Percentiles rank a stretch among this genome's conserved stretches.
Conservation (phyloP, 2,329 filamentous ascomycete genomes). For the Cladosporium cucumerinum region DNA sequence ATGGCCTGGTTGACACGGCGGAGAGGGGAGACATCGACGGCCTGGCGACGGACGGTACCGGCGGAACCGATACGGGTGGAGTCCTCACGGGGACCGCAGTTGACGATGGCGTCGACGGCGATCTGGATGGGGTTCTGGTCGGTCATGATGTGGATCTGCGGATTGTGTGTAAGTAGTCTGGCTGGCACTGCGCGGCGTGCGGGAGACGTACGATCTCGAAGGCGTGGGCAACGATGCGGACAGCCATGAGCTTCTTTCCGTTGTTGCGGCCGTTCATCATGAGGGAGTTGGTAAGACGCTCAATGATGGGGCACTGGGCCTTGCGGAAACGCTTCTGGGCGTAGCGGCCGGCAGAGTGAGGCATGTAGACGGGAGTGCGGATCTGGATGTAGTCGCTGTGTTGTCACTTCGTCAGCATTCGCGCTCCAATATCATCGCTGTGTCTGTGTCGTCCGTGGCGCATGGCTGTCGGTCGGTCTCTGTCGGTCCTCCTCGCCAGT, state of each 20-base stretch:
- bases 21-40: constrained; percentile 99
- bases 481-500: background rate
- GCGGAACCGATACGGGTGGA: constrained; percentile 98
- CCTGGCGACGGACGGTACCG: constrained; percentile 99
- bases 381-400: constrained; percentile 99
- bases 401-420: constrained; percentile 17
- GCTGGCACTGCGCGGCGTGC: constrained; percentile 8
- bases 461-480: background rate
- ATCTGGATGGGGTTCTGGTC: constrained; percentile 99
- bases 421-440: constrained; percentile 2
- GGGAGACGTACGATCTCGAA: constrained; percentile 91
- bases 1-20: constrained; percentile 99
- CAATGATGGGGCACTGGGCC: constrained; percentile 99
- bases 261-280: constrained; percentile 99
- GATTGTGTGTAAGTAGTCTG: constrained; percentile 12
- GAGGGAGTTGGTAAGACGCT: constrained; percentile 99
- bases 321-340: constrained; percentile 99
- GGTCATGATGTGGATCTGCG: constrained; percentile 99
- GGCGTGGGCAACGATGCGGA: constrained; percentile 96
- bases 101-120: constrained; percentile 98
- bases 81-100: constrained; percentile 99
- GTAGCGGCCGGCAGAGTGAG: constrained; percentile 98
- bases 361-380: constrained; percentile 97
- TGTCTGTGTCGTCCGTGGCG: constrained; percentile 1
- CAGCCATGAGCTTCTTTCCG: constrained; percentile 99